Conservation (phyloP, 352 stramenopile species). For the Elongisporangium prolatum region DNA sequence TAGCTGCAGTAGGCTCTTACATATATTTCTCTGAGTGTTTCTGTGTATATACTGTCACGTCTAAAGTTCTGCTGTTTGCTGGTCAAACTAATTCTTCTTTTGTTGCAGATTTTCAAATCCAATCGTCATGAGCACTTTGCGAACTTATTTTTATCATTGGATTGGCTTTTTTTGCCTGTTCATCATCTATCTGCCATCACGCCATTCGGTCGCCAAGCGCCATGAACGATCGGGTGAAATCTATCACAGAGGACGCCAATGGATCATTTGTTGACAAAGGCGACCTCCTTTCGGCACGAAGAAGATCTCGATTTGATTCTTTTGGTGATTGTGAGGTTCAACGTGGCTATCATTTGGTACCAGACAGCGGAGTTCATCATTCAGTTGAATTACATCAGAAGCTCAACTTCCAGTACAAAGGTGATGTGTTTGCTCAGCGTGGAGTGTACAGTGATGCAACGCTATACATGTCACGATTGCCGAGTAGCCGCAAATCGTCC, state of each 20-base stretch:
- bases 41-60: neutral
- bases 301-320: neutral
- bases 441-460: conserved; percentile 59
- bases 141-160: neutral
- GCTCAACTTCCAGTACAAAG: conserved; percentile 60
- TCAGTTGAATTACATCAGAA: conserved; percentile 28
- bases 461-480: conserved; percentile 70
- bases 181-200: neutral
- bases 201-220: neutral
- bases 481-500: conserved; percentile 36
- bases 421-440: conserved; percentile 70
- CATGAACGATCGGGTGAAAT: neutral
- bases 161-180: no score
- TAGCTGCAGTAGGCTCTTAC: neutral
- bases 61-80: neutral
- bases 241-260: neutral
- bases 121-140: no score
- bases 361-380: neutral
- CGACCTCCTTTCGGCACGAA: neutral
- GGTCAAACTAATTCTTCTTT: neutral
- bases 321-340: neutral
- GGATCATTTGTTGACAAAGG: neutral
- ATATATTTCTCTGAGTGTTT: neutral
- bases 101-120: neutral
- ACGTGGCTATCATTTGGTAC: neutral